Base-by-base conservation (phyloP, 2,329 filamentous ascomycete genomes). In the Dendryphion nanum region DNA sequence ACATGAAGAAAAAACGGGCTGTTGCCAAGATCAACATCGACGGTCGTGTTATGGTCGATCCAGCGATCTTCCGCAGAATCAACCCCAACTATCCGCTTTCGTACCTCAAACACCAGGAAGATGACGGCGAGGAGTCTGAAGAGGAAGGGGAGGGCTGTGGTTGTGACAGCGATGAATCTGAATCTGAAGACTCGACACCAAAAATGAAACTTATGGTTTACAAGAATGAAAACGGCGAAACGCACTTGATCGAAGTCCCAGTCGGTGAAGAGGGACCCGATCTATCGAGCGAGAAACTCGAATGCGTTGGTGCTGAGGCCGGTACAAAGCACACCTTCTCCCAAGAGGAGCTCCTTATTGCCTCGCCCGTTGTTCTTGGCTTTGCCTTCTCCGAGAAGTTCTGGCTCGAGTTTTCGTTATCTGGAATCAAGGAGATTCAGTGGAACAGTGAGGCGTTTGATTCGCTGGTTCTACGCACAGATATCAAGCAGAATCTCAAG, bases 331-430 rank as follows among this genome's bases (percentile, higher is more conserved):
- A 75, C 2, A 72, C 78, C 15, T 90, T 93, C 60, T 85, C 77
- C 0, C 86, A 93, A 33, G 88, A 94, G 45, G 86, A 95, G 50
- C 83, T 93, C 17, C 72, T 95, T 5, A 83, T 94, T 33, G 83
- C 89, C 2, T 91, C 86, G 2, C 85, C 89, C 0, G 82, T 94
- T 1, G 86, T 95, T 0, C 76, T 94, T 2, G 90, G 89, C 0
- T 95, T 95, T 53, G 81, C 87, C 1, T 94, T 95, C 61, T 81
- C 80, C 1, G 88, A 95, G 66, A 95, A 95, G 67, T 73, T 88
- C 7, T 96, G 89, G 90, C 77, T 95, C 0, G 88, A 95, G 61
- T 89, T 95, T 53, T 83, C 82, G 0, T 83, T 96, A 15, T 86
- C 85, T 0, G 82, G 83, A 1, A 77, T 95, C 45, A 78, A 79